Base-by-base conservation (phyloP, 805 yeast genomes). In the Cyberlindnera mississippiensis region DNA sequence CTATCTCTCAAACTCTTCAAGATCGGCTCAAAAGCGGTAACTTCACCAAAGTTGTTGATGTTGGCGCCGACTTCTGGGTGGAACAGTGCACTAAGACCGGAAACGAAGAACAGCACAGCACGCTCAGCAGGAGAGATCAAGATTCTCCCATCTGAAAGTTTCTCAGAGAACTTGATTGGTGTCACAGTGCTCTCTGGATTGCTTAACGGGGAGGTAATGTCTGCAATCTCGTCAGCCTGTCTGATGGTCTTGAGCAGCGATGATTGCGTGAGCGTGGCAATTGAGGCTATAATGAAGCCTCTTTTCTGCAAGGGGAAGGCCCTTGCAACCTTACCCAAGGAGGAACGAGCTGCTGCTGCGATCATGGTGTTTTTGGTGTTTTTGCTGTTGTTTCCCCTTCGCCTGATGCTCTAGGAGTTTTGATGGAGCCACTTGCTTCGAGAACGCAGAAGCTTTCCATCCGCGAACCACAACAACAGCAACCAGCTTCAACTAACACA, bases 11-110 rank as follows among this genome's bases (percentile, higher is more conserved):
- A 62, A 13, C 71, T 63, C 16, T 69, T 71, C 40, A 95, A 71
- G 27, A 89, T 78, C 24, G 71, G 73, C 9, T 83, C 80, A 31
- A 84, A 69, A 7, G 96, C 96, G 0, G 96, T 84, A 13, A 91
- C 80, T 60, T 93, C 99, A 1, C 99, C 99, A 51, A 85, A 68
- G 29, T 85, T 89, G 17, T 83, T 89, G 44, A 85, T 83, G 54
- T 82, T 80, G 45, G 77, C 78, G 44, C 86, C 86, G 42, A 81
- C 64, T 53, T 82, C 88, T 6, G 93, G 95, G 55, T 84, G 89
- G 38, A 76, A 68, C 54, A 69, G 80, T 0, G 96, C 83, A 18
- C 90, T 91, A 15, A 85, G 56, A 2, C 95, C 87, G 4, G 95
- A 83, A 1, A 88, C 82, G 0, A 71, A 62, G 48, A 86, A 78